Evolutionary conservation across 106 monocot species (phyloP).

Genomic region (Chionographis japonica): DNA sequence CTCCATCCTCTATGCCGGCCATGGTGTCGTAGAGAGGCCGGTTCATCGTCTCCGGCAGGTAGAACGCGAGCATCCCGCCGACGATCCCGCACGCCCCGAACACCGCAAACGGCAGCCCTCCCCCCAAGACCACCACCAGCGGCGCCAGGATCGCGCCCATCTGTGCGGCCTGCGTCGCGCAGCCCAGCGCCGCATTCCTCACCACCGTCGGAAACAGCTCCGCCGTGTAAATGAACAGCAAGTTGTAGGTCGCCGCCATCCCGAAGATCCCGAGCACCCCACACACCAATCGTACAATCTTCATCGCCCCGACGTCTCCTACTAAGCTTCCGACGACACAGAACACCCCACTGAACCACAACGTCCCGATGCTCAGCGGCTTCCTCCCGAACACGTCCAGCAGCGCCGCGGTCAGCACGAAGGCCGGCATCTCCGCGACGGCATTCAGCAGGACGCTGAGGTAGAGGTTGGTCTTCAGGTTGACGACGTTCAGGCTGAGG

Average conservation of each 20-base stretch:
- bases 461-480: slow-evolving; percentile 77
- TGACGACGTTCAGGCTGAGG: slow-evolving; percentile 87
- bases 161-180: slow-evolving; percentile 50
- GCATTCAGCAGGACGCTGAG: slow-evolving; percentile 66
- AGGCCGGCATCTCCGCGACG: slow-evolving; percentile 75
- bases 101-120: slow-evolving; percentile 30
- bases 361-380: slow-evolving; percentile 48
- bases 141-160: slow-evolving; percentile 74
- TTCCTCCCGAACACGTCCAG: slow-evolving; percentile 58
- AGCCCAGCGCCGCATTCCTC: slow-evolving; percentile 67
- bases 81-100: slow-evolving; percentile 41
- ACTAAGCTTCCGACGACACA: slow-evolving; percentile 38
- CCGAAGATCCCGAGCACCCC: slow-evolving; percentile 80
- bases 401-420: slow-evolving; percentile 42
- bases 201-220: slow-evolving; percentile 89
- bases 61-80: slow-evolving; percentile 33
- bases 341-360: slow-evolving; percentile 63
- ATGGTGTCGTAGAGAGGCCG: slow-evolving; percentile 55
- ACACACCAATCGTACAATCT: slow-evolving; percentile 35
- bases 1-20: slow-evolving; percentile 39
- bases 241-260: slow-evolving; percentile 76
- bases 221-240: slow-evolving; percentile 60
- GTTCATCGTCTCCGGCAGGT: slow-evolving; percentile 55
- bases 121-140: slow-evolving; percentile 57
- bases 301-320: slow-evolving; percentile 10